Conservation (phyloP, 2,329 filamentous ascomycete species). For the Eurotiales sp. region DNA sequence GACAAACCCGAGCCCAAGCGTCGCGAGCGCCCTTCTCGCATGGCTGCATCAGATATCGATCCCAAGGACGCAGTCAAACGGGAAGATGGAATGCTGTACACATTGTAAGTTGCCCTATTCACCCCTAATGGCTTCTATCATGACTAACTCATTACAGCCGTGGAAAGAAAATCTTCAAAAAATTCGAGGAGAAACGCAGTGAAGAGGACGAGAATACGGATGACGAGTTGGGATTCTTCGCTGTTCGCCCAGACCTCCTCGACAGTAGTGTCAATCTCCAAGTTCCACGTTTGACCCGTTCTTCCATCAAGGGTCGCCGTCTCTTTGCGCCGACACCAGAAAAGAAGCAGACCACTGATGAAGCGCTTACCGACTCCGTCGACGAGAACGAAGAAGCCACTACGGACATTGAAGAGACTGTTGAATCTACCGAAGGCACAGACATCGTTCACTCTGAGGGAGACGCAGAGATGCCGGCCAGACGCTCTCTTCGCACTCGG, state of each 20-base stretch:
- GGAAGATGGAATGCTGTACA: slow-evolving; percentile 57
- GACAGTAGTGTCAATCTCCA: slow-evolving; percentile 26
- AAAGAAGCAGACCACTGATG: slow-evolving; percentile 38
- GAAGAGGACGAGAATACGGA: slow-evolving; percentile 38
- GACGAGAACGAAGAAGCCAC: slow-evolving; percentile 50
- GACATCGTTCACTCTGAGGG: slow-evolving; percentile 25
- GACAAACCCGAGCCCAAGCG: slow-evolving; percentile 30
- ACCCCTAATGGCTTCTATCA: too few relatives aligned
- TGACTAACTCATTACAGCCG: slow-evolving; percentile 50
- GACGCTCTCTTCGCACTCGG: slow-evolving; percentile 32
- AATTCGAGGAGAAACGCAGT: slow-evolving; percentile 43
- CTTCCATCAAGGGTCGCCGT: slow-evolving; percentile 57
- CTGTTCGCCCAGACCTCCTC: slow-evolving; percentile 36
- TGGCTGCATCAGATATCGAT: slow-evolving; percentile 38
- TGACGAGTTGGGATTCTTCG: slow-evolving; percentile 40
- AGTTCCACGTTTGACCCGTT: slow-evolving; percentile 53
- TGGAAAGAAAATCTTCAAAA: slow-evolving; percentile 59
- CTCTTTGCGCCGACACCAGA: slow-evolving; percentile 47
- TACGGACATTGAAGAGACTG: slow-evolving; percentile 52
- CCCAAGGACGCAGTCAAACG: slow-evolving; percentile 51
- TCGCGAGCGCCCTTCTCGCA: slow-evolving; percentile 28
- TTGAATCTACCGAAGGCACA: slow-evolving; percentile 17
- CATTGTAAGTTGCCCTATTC: slow-evolving; percentile 61
- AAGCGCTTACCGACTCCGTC: slow-evolving; percentile 28
- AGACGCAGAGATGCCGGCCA: slow-evolving; percentile 18